Base-by-base conservation (phyloP, 2,329 filamentous ascomycete species). In the Aspergillus sp. region DNA sequence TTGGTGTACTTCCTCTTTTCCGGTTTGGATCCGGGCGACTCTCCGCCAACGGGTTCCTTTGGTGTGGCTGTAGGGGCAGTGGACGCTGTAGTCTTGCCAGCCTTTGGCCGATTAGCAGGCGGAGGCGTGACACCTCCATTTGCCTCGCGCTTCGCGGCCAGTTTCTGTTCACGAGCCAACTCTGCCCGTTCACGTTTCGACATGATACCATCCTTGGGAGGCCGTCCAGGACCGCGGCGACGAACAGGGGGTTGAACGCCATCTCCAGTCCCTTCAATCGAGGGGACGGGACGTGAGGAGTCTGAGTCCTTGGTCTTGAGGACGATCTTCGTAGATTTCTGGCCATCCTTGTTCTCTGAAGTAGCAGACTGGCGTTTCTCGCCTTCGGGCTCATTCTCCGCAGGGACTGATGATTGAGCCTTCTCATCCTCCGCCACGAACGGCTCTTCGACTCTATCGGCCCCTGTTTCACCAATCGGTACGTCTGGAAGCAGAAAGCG, bases 151-250 rank as follows among this genome's bases (percentile, higher is more conserved):
- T 71, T 74, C 20, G 74, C 74, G 40, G 74, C 75, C 55, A 80
- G 68, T 60, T 81, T 82, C 52, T 76, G 75, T 52, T 81, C 77
- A 56, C 78, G 78, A 50, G 79, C 76, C 60, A 82, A 71, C 57
- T 80, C 76, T 20, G 79, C 78, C 54, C 79, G 73, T 64, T 86
- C 83, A 45, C 84, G 79, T 63, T 86, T 87, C 4, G 84, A 87
- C 77, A 87, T 84, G 63, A 86, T 79, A 17, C 84, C 84, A 63
- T 87, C 83, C 71, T 87, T 87, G 9, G 84, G 84, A 41, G 84
- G 84, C 46, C 84, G 76, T 48, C 84, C 84, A 49, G 84, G 84
- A 42, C 84, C 84, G 44, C 76, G 70, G 44, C 72, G 72, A 44
- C 70, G 68, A 4, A 61, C 60, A 9, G 77, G 74, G 48, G 72